Evolutionary conservation across 2,329 filamentous ascomycete genomes (phyloP).

Genomic region (Colletotrichum higginsianum): DNA sequence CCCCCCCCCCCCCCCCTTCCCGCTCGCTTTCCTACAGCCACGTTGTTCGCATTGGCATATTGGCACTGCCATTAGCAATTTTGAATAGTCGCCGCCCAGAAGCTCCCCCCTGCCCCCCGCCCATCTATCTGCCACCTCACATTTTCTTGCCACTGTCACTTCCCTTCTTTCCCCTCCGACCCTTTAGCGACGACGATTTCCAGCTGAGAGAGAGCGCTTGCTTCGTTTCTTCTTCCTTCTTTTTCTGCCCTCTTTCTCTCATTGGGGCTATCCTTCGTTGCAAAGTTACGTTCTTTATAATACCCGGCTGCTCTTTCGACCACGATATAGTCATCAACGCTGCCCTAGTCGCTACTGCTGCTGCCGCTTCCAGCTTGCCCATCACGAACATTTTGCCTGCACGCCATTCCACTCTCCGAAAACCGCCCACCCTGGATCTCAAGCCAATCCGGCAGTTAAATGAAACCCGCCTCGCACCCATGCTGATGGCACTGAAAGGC

Average conservation of each 20-base stretch:
- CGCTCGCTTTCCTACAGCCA: background rate
- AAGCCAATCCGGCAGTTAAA: slow-evolving; percentile 37
- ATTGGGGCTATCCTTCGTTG: slow-evolving; percentile 19
- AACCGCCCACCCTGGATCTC: slow-evolving; percentile 32
- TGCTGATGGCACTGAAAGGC: slow-evolving; percentile 41
- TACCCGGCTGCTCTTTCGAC: slow-evolving; percentile 21
- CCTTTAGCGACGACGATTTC: slow-evolving; percentile 25
- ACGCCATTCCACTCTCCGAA: slow-evolving; percentile 14
- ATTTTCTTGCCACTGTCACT: slow-evolving; percentile 30
- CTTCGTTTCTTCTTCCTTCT: slow-evolving; percentile 9
- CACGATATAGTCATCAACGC: slow-evolving; percentile 2
- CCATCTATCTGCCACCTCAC: slow-evolving; percentile 11
- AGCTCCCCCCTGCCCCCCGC: background rate
- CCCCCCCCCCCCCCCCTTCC: slow-evolving; percentile 5
- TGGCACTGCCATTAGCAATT: slow-evolving; percentile 18
- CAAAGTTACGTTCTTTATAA: slow-evolving; percentile 31
- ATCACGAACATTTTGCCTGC: slow-evolving; percentile 8
- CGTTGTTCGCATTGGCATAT: slow-evolving; percentile 12
- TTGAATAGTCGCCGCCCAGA: slow-evolving; percentile 6
- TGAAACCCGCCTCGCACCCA: slow-evolving; percentile 36
- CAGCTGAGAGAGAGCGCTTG: slow-evolving; percentile 19
- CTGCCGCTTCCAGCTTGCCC: background rate
- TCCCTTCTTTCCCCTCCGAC: background rate
- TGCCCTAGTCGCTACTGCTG: background rate
- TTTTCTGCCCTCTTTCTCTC: slow-evolving; percentile 16